These are phyloP conservation scores for Blastomyces percursus DNA, from an alignment of 2,329 filamentous ascomycete species.

Conservation along the genomic window DNA sequence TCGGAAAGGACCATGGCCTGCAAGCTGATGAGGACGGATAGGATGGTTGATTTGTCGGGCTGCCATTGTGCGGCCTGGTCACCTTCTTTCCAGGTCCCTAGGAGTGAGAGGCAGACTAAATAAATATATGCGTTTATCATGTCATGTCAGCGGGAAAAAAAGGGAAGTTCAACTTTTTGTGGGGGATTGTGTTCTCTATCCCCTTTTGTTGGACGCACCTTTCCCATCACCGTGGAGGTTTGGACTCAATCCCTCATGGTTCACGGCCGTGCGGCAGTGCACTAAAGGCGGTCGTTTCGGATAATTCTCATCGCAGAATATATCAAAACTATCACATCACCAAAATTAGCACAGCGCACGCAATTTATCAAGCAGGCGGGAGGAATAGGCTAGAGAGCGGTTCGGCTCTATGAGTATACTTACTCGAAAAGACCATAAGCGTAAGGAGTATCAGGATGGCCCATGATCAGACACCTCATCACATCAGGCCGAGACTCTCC, in stretches of 20 bases:
- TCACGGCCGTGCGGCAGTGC: conserved; percentile 38
- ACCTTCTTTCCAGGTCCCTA: conserved; percentile 40
- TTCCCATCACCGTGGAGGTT: conserved; percentile 43
- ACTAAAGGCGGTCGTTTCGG: conserved; percentile 35
- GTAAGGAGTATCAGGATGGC: conserved; percentile 43
- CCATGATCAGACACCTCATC: conserved; percentile 43
- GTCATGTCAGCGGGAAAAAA: conserved; percentile 6
- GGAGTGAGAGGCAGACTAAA: conserved; percentile 41
- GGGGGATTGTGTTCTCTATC: background rate
- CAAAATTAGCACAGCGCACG: background rate
- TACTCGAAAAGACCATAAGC: conserved; percentile 44
- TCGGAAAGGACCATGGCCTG: conserved; percentile 48
- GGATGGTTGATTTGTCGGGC: conserved; percentile 37
- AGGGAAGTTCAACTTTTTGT: background rate
- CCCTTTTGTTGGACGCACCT: conserved; percentile 23
- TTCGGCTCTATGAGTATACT: conserved; percentile 1
- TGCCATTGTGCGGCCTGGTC: conserved; percentile 35
- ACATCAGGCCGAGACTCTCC: conserved; percentile 37
- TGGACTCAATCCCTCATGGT: conserved; percentile 39
- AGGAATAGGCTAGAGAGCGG: background rate
- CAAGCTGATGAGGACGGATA: conserved; percentile 46
- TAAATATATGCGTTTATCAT: conserved; percentile 13
- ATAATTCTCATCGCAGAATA: conserved; percentile 36
- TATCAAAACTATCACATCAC: conserved; percentile 33
- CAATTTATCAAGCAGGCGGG: too few relatives aligned